These are phyloP conservation scores for Aphanomyces astaci DNA, from an alignment of 352 stramenopile genomes.

Conservation along the genomic window DNA sequence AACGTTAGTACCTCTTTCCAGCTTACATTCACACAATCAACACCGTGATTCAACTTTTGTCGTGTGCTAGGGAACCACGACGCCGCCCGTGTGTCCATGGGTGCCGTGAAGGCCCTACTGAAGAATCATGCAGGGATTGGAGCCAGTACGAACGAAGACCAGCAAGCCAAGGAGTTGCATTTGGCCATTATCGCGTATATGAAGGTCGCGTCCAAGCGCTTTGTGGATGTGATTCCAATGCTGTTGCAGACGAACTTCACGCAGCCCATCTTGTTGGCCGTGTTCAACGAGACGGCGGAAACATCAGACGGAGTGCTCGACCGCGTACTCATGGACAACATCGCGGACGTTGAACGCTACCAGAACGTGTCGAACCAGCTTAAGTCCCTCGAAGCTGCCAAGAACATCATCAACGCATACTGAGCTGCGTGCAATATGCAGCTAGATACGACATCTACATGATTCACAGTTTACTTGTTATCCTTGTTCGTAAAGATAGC, in stretches of 20 bases:
- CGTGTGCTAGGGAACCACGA: background rate
- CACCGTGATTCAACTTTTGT: background rate
- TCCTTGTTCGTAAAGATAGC: background rate
- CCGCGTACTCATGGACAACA: background rate
- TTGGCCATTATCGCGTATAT: slow-evolving; percentile 33
- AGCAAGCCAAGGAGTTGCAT: slow-evolving; percentile 31
- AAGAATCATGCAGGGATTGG: background rate
- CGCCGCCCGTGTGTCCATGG: background rate
- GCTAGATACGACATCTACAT: no score
- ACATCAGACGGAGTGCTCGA: background rate
- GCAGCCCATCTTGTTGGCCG: background rate
- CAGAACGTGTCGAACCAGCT: background rate
- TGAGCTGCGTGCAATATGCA: background rate
- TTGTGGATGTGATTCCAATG: slow-evolving; percentile 36
- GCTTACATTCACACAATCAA: background rate
- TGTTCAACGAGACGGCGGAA: background rate
- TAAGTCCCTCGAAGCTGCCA: background rate
- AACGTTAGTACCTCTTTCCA: background rate
- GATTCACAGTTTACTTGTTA: background rate
- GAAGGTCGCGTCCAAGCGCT: slow-evolving; percentile 30
- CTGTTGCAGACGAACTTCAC: slow-evolving; percentile 25
- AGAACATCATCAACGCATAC: background rate
- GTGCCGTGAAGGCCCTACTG: background rate
- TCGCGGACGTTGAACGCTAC: background rate
- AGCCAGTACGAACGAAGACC: background rate